Base-by-base conservation (phyloP, 441 rosid species). In the Erodium trifolium region DNA sequence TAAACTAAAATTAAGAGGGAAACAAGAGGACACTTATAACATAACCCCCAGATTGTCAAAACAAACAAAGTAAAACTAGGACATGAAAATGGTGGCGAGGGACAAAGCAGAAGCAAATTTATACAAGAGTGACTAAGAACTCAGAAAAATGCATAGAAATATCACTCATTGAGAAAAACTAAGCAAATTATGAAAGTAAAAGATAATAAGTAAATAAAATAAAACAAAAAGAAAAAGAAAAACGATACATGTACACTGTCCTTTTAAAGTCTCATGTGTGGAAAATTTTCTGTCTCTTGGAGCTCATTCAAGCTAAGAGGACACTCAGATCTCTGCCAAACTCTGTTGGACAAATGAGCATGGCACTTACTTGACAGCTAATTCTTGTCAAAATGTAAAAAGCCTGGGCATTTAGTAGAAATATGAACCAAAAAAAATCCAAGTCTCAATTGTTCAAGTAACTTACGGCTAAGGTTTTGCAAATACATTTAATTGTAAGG, bases 1-100 rank as follows among this genome's bases (percentile, higher is more conserved):
- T 60, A 72, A 65, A 59, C 23, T 23, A 51, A 57, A 57, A 47
- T 13, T 57, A 49, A 41, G 14, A 49, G 55, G 55, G 16, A 13
- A 49, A 49, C 4, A 49, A 49, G 55, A 13, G 16, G 55, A 53
- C 5, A 53, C 59, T 13, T 13, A 53, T 14, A 53, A 16, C 16
- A n/a, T n/a, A 13, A 16, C 17, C 59, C n/a, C n/a, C 59, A 53
- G 59, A 53, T 53, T 53, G 5, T 4, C 59, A 53, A 3, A 53
- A 53, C 59, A 1, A 53, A 16, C 59, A 14, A 16, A 53, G 59
- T 53, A 53, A 16, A 53, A 53, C 17, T n/a, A 53, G 59, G 59
- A 1, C 5, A 16, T 53, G 59, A n/a, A 6, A n/a, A n/a, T 13
- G 47, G 9, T 8, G 11, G 59, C 4, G 59, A 4, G 5, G 59